These are phyloP conservation scores for Gaeumannomyces sp. DNA, from an alignment of 2,329 filamentous ascomycete genomes.

Conservation along the genomic window DNA sequence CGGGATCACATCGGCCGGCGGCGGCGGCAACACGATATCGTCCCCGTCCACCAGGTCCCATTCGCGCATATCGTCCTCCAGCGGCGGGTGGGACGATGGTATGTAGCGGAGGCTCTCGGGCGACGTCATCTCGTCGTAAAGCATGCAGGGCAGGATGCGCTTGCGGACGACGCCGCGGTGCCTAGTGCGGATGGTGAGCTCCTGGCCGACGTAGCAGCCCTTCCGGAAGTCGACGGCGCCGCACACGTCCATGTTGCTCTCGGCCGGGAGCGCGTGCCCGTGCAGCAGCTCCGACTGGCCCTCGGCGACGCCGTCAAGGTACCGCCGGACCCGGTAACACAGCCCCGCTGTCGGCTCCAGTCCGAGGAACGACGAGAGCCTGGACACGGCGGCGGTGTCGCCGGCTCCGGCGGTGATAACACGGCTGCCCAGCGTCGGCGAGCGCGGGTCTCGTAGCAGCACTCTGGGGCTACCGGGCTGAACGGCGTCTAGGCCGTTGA, in stretches of 20 bases:
- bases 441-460: slow-evolving; percentile 44
- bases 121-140: slow-evolving; percentile 51
- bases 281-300: slow-evolving; percentile 71
- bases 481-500: background rate
- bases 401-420: slow-evolving; percentile 26
- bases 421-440: slow-evolving; percentile 50
- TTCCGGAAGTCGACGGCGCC: slow-evolving; percentile 87
- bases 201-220: slow-evolving; percentile 95
- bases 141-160: slow-evolving; percentile 71
- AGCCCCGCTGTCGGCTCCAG: slow-evolving; percentile 37
- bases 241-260: slow-evolving; percentile 84
- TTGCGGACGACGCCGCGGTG: slow-evolving; percentile 93
- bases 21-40: slow-evolving; percentile 16
- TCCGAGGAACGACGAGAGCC: background rate
- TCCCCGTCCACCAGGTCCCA: slow-evolving; percentile 12
- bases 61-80: slow-evolving; percentile 1
- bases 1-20: slow-evolving; percentile 33
- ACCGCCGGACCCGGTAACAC: slow-evolving; percentile 69
- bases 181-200: slow-evolving; percentile 90
- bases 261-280: slow-evolving; percentile 72
- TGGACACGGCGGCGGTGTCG: slow-evolving; percentile 5
- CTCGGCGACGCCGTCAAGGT: slow-evolving; percentile 76
- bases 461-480: slow-evolving; percentile 20
- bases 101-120: slow-evolving; percentile 30
- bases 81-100: background rate